Base-by-base conservation (phyloP, 805 yeast genomes). In the Sugiyamaella chiloensis region DNA sequence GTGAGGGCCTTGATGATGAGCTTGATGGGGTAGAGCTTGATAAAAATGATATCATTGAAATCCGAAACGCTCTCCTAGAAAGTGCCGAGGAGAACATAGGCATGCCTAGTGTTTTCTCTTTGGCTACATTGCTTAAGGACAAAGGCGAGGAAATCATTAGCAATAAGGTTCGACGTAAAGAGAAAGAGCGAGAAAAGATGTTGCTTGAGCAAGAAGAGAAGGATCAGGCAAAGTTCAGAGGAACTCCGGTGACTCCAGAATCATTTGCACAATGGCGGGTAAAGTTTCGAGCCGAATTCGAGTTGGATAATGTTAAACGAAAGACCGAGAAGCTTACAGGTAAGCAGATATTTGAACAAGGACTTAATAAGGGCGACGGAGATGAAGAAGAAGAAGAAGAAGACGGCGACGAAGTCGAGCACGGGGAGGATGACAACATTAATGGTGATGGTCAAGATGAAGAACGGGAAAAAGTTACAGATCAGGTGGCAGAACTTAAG, bases 151-250 rank as follows among this genome's bases (percentile, higher is more conserved):
- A 66, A 20, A 60, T 79, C 53, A 86, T 87, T 59, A 77, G 74
- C 24, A 66, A 71, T n/a, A 81, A 83, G 54, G 70, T 85, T 40
- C 69, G 71, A 12, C 58, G 54, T 4, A 72, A 69, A 30, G 90
- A 87, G 58, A 73, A 74, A 47, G 66, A 67, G 52, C 76, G 81
- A 55, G 88, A 87, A 52, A 70, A 73, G 43, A 76, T 75, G 52
- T 67, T 85, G 16, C 69, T 74, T 44, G 81, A 73, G 19, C 80
- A 79, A 53, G 98, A 93, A 63, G 75, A 72, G 57, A 83, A 83
- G 64, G 96, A 89, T 62, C 95, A 88, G 63, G 83, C 83, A 64
- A 93, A 93, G 66, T 91, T 91, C 67, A 72, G 74, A 34, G 99
- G 99, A 29, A 93, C 98, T 0, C 79, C 85, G 46, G 96, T 91